Percentiles rank a stretch among this genome's conserved stretches.
These are phyloP conservation scores for Saccharomyces hybrid DNA, from an alignment of 1,139 yeast genomes.

Conservation along the genomic window DNA sequence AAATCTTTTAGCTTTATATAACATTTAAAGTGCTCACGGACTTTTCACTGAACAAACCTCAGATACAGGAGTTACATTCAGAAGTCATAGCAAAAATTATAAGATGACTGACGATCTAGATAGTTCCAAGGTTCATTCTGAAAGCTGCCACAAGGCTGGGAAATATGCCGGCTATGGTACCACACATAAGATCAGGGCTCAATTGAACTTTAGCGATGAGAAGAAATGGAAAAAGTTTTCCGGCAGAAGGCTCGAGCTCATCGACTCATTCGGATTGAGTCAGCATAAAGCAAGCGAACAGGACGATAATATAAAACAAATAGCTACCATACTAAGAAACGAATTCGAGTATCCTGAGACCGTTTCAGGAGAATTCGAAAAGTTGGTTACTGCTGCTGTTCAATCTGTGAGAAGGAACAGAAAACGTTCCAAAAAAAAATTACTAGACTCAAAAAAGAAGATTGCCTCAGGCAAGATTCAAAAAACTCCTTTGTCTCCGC, in stretches of 20 bases:
- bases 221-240: constrained; percentile 82
- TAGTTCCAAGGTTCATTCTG: not conserved
- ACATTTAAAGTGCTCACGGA: not conserved
- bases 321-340: constrained; percentile 63
- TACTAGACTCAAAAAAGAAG: not conserved
- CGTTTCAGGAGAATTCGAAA: constrained; percentile 67
- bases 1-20: not conserved
- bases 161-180: constrained; percentile 42
- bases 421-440: constrained; percentile 40
- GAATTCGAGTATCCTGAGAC: constrained; percentile 70
- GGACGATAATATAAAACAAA: constrained; percentile 66
- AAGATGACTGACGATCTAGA: not conserved
- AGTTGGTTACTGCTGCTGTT: constrained; percentile 84
- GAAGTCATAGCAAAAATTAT: not conserved
- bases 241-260: constrained; percentile 77
- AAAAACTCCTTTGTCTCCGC: constrained; percentile 5
- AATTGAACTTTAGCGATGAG: constrained; percentile 71
- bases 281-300: constrained; percentile 87
- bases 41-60: not conserved
- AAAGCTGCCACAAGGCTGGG: not conserved
- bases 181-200: constrained; percentile 68
- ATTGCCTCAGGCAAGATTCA: not conserved
- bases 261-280: constrained; percentile 70
- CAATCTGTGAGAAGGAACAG: constrained; percentile 69
- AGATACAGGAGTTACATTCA: not conserved